phyloP scores from a whole-genome alignment of 2,329 filamentous ascomycete genomes.

The Fusarium buxicola region DNA sequence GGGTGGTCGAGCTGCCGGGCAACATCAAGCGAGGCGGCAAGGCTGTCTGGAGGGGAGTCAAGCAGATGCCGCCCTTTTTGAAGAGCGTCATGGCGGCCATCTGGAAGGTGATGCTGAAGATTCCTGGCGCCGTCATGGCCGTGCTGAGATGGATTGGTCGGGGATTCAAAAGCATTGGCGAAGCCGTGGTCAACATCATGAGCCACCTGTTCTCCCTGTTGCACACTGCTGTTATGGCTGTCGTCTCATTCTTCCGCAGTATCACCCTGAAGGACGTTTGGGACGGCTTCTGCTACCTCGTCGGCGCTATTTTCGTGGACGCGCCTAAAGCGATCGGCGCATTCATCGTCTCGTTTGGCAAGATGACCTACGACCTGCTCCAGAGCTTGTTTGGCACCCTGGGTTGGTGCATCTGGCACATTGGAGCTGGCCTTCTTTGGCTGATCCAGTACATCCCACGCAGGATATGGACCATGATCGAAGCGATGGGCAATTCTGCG shows the following conservation, averaged over 20 bases:
- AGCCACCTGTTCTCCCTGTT: constrained; percentile 48
- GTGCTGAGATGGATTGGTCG: constrained; percentile 48
- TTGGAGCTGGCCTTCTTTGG: constrained; percentile 43
- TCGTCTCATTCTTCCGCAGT: constrained; percentile 49
- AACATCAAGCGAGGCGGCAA: constrained; percentile 19
- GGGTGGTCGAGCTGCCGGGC: constrained; percentile 30
- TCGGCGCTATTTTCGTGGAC: constrained; percentile 49
- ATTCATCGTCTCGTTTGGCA: constrained; percentile 40
- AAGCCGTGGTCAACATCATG: constrained; percentile 42
- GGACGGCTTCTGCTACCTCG: constrained; percentile 50
- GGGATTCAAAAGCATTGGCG: constrained; percentile 43
- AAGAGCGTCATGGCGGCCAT: constrained; percentile 19
- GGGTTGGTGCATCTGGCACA: constrained; percentile 45
- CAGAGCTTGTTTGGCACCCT: constrained; percentile 48
- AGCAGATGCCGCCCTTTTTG: constrained; percentile 29
- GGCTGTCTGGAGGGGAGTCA: constrained; percentile 34
- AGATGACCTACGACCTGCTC: constrained; percentile 45
- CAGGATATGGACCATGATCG: constrained; percentile 49
- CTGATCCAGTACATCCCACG: constrained; percentile 50
- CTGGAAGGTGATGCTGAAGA: constrained; percentile 37
- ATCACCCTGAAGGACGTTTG: constrained; percentile 56
- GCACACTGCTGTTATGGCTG: constrained; percentile 51
- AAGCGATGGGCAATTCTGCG: constrained; percentile 47
- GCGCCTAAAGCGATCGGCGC: constrained; percentile 45
- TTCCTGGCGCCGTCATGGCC: constrained; percentile 39